phyloP scores from a whole-genome alignment of 352 stramenopile species.

The Plasmopara viticola region DNA sequence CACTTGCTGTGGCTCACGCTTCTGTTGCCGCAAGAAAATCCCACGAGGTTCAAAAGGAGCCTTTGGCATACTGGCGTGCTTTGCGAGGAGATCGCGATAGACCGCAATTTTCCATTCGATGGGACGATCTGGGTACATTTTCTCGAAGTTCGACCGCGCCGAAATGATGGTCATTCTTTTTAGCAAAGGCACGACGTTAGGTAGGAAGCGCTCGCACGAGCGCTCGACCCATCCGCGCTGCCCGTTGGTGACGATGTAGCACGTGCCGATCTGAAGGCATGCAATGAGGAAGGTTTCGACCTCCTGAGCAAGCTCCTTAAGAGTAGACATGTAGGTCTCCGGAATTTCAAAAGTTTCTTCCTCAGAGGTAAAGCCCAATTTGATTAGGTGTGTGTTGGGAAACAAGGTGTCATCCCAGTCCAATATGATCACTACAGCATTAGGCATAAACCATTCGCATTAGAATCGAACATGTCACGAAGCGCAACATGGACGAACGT shows the following conservation, averaged over 20 bases:
- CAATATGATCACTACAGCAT: conserved; percentile 51
- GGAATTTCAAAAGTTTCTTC: conserved; percentile 34
- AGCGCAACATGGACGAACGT: conserved; percentile 7
- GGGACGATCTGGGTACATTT: conserved; percentile 42
- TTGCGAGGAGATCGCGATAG: conserved; percentile 52
- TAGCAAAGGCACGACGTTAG: conserved; percentile 47
- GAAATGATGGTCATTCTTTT: conserved; percentile 57
- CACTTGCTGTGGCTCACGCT: conserved; percentile 41
- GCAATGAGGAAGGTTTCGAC: conserved; percentile 40
- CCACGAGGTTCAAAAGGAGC: conserved; percentile 14
- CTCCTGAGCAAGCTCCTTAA: conserved; percentile 31
- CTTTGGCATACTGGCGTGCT: conserved; percentile 21
- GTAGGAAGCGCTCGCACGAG: conserved; percentile 70
- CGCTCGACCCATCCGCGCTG: conserved; percentile 64
- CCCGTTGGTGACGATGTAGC: conserved; percentile 68
- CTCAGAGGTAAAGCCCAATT: conserved; percentile 59
- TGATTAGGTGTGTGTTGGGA: conserved; percentile 61
- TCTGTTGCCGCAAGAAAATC: conserved; percentile 21
- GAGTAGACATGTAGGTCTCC: conserved; percentile 22
- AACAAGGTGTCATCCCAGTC: conserved; percentile 82
- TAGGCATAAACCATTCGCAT: conserved; percentile 2
- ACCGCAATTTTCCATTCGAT: conserved; percentile 79
- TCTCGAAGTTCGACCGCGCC: conserved; percentile 57
- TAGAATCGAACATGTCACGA: neutral
- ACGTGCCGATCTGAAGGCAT: conserved; percentile 42